A percentile compares a stretch with the other conserved stretches of the same genome.
phyloP scores from a whole-genome alignment of 495 filamentous ascomycete species.

The Aspergillus biplanus region DNA sequence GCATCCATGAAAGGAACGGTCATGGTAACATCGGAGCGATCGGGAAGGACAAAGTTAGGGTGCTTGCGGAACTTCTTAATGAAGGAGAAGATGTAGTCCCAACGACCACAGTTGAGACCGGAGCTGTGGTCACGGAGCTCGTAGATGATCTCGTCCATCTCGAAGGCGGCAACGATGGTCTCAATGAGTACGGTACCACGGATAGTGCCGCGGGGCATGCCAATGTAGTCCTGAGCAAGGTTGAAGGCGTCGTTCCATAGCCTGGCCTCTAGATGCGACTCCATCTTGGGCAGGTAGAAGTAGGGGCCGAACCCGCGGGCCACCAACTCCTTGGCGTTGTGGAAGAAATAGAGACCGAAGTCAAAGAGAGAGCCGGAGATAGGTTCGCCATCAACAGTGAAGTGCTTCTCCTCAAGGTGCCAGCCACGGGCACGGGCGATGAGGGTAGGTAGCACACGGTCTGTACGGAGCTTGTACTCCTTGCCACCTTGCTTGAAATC shows the following conservation, averaged over 20 bases:
- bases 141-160: constrained; percentile 99
- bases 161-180: constrained; percentile 97
- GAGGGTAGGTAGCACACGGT: constrained; percentile 75
- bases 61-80: constrained; percentile 99
- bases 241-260: constrained; percentile 99
- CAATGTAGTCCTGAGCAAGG: constrained; percentile 89
- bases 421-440: constrained; percentile 88
- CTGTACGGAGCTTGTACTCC: constrained; percentile 96
- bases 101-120: constrained; percentile 96
- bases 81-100: constrained; percentile 99
- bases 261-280: constrained; percentile 94
- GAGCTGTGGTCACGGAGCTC: constrained; percentile 96
- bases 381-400: constrained; percentile 93
- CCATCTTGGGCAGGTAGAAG: constrained; percentile 99
- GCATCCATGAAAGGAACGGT: constrained; percentile 99
- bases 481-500: constrained; percentile 96
- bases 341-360: constrained; percentile 99
- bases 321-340: constrained; percentile 92
- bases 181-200: constrained; percentile 96
- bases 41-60: constrained; percentile 88
- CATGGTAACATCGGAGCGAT: constrained; percentile 92
- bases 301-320: constrained; percentile 87
- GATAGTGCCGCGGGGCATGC: constrained; percentile 88
- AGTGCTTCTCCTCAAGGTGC: constrained; percentile 98
- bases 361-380: constrained; percentile 95